Evolutionary conservation across 352 stramenopile species (phyloP).

Genomic region (Pythium aristosporum): DNA sequence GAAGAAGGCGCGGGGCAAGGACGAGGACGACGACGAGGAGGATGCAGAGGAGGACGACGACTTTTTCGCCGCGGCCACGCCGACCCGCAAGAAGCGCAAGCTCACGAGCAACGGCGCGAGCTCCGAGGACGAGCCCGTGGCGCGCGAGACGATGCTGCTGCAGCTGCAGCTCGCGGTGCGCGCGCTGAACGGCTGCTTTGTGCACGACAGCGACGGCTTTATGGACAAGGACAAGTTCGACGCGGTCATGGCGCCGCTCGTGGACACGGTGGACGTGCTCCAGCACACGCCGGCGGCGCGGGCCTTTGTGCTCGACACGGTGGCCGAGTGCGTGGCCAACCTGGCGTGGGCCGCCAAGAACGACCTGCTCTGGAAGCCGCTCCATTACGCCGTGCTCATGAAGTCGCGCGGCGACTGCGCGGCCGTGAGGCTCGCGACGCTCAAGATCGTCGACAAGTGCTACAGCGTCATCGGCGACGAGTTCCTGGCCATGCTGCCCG

Average conservation of each 20-base stretch:
- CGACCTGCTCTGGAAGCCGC: constrained; percentile 86
- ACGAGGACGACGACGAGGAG: constrained; percentile 32
- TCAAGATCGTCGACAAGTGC: constrained; percentile 84
- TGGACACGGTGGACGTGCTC: constrained; percentile 77
- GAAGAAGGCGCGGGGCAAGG: constrained; percentile 16
- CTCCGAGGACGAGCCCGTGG: constrained; percentile 22
- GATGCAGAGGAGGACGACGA: constrained; percentile 54
- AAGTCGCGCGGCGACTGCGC: constrained; percentile 73
- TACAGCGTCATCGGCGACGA: constrained; percentile 87
- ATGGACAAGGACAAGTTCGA: constrained; percentile 89
- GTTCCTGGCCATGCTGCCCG: constrained; percentile 86
- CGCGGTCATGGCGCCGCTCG: constrained; percentile 61
- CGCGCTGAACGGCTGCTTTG: constrained; percentile 81
- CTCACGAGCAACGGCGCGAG: constrained; percentile 24
- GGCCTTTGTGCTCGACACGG: constrained; percentile 64
- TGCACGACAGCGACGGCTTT: constrained; percentile 85
- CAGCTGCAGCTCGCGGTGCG: constrained; percentile 60
- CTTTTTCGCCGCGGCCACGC: constrained; percentile 43
- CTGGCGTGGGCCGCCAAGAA: constrained; percentile 85
- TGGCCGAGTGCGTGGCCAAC: constrained; percentile 71
- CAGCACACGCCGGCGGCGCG: constrained; percentile 39
- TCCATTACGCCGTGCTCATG: constrained; percentile 89
- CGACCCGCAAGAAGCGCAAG: constrained; percentile 59
- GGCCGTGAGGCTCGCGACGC: constrained; percentile 64
- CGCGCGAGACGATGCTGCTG: constrained; percentile 38